Evolutionary conservation across 345 rosid genomes (phyloP).

Genomic region (Geranium brycei): DNA sequence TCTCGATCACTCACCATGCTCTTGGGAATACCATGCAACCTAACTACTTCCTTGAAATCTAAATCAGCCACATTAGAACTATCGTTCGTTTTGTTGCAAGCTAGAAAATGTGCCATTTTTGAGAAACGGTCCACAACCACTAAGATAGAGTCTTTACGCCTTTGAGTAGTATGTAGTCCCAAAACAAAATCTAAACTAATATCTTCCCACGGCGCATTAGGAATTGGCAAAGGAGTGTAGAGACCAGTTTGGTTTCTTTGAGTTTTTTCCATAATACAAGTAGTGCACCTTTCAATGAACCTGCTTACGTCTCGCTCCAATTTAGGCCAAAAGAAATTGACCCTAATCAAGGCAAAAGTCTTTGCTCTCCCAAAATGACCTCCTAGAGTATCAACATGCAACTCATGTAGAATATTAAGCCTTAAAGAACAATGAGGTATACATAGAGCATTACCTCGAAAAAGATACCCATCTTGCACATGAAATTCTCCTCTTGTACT

Average conservation of each 20-base stretch:
- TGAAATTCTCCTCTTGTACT: not conserved
- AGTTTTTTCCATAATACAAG: not conserved
- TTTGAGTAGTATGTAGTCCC: not conserved
- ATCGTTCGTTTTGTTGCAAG: too few species aligned
- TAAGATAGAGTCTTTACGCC: not conserved
- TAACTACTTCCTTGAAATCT: too few species aligned
- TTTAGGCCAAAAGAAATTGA: not conserved
- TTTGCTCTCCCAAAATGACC: slow-evolving; percentile 1
- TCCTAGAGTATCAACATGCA: not conserved
- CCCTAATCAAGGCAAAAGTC: too few species aligned
- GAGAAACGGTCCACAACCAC: not conserved
- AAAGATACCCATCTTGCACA: not conserved
- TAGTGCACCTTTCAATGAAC: not conserved
- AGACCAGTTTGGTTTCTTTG: not conserved
- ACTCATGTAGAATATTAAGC: not conserved
- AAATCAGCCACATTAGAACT: too few species aligned
- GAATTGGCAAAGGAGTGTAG: not conserved
- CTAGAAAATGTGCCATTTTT: not conserved
- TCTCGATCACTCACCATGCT: too few species aligned
- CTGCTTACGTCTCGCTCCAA: not conserved
- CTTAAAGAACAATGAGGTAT: not conserved
- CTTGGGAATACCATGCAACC: too few species aligned
- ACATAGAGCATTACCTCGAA: not conserved
- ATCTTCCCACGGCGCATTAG: slow-evolving; percentile 1
- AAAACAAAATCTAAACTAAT: not conserved